Conservation (phyloP, 352 stramenopile genomes). For the Phytopythium ostracodes region DNA sequence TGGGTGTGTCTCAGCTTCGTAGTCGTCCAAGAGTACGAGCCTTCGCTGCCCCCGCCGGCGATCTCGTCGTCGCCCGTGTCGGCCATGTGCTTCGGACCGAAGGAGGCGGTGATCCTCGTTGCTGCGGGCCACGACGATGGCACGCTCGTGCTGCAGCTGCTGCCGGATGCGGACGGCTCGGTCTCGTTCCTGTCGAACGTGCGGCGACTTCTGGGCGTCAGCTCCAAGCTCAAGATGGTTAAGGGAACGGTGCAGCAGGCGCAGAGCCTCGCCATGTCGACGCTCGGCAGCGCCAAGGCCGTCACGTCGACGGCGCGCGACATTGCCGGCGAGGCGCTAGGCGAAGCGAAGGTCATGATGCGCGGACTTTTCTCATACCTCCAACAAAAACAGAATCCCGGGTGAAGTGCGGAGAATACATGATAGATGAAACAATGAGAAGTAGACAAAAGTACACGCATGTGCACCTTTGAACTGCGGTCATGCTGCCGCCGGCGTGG, state of each 20-base stretch:
- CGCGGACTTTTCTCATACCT: slow-evolving; percentile 71
- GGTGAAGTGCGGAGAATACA: background rate
- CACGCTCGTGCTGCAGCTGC: slow-evolving; percentile 69
- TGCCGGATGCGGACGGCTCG: slow-evolving; percentile 75
- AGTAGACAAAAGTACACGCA: too few species aligned
- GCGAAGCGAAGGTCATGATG: slow-evolving; percentile 83
- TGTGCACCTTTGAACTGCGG: too few species aligned
- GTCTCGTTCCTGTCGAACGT: slow-evolving; percentile 75
- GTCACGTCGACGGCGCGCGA: slow-evolving; percentile 80
- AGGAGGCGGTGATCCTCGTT: slow-evolving; percentile 72
- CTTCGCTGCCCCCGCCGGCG: slow-evolving; percentile 7
- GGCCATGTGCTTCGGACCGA: slow-evolving; percentile 59
- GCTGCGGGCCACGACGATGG: slow-evolving; percentile 68
- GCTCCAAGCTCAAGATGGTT: slow-evolving; percentile 82
- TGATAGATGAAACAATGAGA: too few species aligned
- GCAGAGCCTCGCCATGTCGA: slow-evolving; percentile 81
- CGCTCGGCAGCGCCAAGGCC: slow-evolving; percentile 75
- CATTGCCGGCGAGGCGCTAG: slow-evolving; percentile 80
- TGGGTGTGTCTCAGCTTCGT: slow-evolving; percentile 41
- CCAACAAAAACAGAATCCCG: slow-evolving; percentile 22
- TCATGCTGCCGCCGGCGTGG: too few species aligned
- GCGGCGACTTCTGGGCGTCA: slow-evolving; percentile 69
- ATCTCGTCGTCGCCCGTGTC: slow-evolving; percentile 38
- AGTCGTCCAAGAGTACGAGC: slow-evolving; percentile 69
- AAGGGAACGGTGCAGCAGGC: slow-evolving; percentile 86